phyloP scores from a whole-genome alignment of 305 asterid genomes.

The Fraxinus angustifolia region DNA sequence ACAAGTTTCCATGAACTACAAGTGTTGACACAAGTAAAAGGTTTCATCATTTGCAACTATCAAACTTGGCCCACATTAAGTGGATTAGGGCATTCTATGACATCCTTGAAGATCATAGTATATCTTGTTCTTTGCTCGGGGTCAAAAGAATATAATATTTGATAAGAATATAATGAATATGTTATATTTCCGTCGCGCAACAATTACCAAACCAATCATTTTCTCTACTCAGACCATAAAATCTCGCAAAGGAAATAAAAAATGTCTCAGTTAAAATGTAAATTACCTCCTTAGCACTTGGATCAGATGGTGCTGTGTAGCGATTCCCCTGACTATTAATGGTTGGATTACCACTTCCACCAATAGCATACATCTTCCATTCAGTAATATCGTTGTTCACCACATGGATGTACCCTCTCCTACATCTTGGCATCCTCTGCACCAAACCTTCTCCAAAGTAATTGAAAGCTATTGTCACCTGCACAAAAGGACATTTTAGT shows the following conservation, averaged over 20 bases:
- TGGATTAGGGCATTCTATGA: neutral
- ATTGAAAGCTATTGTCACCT: constrained; percentile 65
- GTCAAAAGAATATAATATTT: neutral
- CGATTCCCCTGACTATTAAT: constrained; percentile 67
- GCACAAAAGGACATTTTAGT: neutral
- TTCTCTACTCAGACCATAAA: neutral
- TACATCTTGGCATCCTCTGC: constrained; percentile 71
- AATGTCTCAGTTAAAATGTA: neutral
- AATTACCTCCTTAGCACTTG: constrained; percentile 63
- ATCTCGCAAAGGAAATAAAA: neutral
- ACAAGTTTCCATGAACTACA: neutral
- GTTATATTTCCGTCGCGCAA: neutral
- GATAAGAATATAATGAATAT: neutral
- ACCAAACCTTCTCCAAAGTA: constrained; percentile 59
- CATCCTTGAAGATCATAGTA: constrained; percentile 3
- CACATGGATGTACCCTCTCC: constrained; percentile 64
- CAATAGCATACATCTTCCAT: constrained; percentile 72
- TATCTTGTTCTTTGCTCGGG: neutral
- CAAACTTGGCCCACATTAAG: neutral
- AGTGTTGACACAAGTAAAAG: neutral
- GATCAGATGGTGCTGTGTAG: constrained; percentile 48
- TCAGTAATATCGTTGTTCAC: constrained; percentile 61
- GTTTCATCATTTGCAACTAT: neutral
- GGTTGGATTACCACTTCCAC: constrained; percentile 63
- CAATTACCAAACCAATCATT: neutral